A percentile compares a stretch with the other conserved stretches of the same genome.
phyloP scores from a whole-genome alignment of 148 eudicot genomes.

The Rhododendron molle region DNA sequence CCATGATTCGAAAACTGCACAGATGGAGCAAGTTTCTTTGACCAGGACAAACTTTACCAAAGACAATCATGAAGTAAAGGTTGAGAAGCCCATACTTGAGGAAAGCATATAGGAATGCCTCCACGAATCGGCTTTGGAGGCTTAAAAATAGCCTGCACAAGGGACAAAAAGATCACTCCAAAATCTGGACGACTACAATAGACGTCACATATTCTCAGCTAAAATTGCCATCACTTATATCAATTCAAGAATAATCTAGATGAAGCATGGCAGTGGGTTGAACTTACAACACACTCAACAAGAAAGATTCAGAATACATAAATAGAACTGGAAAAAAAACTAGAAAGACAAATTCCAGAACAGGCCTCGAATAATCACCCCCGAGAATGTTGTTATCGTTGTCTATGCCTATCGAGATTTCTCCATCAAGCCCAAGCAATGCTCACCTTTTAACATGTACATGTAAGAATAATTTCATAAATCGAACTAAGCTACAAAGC shows the following conservation, averaged over 20 bases:
- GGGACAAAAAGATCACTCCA: neutral
- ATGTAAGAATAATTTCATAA: neutral
- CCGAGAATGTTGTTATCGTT: neutral
- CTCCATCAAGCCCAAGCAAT: slow-evolving; percentile 6
- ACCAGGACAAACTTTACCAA: slow-evolving; percentile 1
- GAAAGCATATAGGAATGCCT: slow-evolving; percentile 96
- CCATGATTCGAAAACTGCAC: slow-evolving; percentile 75
- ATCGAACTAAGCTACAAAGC: neutral
- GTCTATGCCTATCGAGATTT: neutral
- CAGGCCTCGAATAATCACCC: neutral
- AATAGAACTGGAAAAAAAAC: neutral
- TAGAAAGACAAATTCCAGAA: neutral
- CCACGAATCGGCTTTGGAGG: slow-evolving; percentile 98
- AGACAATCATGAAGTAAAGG: slow-evolving; percentile 1
- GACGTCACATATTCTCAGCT: slow-evolving; percentile 4
- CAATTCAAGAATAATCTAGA: neutral
- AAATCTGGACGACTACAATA: slow-evolving; percentile 1
- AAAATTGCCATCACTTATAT: neutral
- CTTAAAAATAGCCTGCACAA: slow-evolving; percentile 74
- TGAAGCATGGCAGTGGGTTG: neutral
- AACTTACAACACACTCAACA: neutral
- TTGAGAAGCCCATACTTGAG: slow-evolving; percentile 57
- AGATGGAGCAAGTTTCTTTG: slow-evolving; percentile 9
- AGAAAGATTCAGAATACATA: neutral
- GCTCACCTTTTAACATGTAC: neutral